Evolutionary conservation across 2,329 filamentous ascomycete genomes (phyloP).

Genomic region (Ophiostoma australiae): DNA sequence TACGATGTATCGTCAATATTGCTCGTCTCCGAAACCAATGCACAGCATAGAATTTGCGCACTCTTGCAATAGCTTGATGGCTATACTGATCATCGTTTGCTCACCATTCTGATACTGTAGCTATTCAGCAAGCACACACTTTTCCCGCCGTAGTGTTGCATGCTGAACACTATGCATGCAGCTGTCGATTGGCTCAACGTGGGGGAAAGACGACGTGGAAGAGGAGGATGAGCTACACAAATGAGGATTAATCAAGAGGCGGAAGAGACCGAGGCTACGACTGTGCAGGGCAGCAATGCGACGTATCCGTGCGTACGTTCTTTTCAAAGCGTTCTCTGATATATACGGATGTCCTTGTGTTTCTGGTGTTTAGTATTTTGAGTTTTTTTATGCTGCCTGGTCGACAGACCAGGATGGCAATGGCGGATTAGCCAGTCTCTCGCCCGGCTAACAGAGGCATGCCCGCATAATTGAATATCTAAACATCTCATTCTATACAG

Average conservation of each 20-base stretch:
- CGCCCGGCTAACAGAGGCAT: background rate
- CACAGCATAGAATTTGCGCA: background rate
- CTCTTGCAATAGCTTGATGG: background rate
- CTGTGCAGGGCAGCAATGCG: background rate
- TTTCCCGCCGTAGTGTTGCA: background rate
- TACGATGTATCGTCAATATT: background rate
- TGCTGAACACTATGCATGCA: background rate
- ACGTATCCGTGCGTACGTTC: background rate
- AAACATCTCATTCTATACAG: background rate
- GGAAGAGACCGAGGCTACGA: background rate
- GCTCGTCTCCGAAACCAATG: background rate
- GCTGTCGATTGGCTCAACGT: constrained; percentile 1
- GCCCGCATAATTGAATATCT: background rate
- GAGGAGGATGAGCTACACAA: background rate
- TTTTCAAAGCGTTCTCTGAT: background rate
- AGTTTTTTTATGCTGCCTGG: background rate
- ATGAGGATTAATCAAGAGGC: background rate
- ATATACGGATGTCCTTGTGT: background rate
- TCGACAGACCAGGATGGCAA: background rate
- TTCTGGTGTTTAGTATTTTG: no score
- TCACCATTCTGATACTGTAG: background rate
- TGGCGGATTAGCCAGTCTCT: background rate
- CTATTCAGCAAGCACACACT: background rate
- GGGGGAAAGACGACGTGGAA: background rate
- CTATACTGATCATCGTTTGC: background rate